Base-by-base conservation (phyloP, 495 filamentous ascomycete genomes). In the Hypomontagnella monticulosa region DNA sequence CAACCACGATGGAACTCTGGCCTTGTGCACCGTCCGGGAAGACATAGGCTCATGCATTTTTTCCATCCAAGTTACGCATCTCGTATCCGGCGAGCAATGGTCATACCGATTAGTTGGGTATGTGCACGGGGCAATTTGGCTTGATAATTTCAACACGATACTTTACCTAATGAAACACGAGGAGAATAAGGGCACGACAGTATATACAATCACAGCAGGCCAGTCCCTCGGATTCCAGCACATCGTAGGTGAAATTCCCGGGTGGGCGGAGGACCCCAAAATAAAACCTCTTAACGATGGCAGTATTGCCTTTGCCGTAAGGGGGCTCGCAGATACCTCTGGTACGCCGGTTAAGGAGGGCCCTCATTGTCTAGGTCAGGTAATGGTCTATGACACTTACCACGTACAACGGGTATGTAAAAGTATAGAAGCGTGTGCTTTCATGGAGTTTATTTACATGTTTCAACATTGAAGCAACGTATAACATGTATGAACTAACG, bases 1-100 rank as follows among this genome's bases (percentile, higher is more conserved):
- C 11, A 75, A 69, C 44, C 49, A 59, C 15, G 71, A 73, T 30
- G 74, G 71, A 32, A 72, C 67, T 0, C 30, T 60, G 8, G 66
- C 41, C 11, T 57, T 76, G 27, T 76, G 67, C 56, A 62, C 37
- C 14, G 62, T 61, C 12, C 71, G 20, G 1, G 18, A 9, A 12
- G 1, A 16, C 18, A 14, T 10, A 5, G 7, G n/a, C 10, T 14
- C 0, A 16, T 3, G 5, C 6, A 27, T 27, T 6, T 6, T 6
- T 27, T 27, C 23, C 23, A 27, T 27, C 23, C 23, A 27, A 6
- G 23, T 27, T 27, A 60, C 72, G 47, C 33, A 71, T n/a, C 53
- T 76, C 14, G 48, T 55, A 23, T 58, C 57, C 0, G 69, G 69
- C 15, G 14, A 34, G 0, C 71, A 62, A 60, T 20, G 42, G 19